Base-by-base conservation (phyloP, 148 eudicot genomes). In the Pharnaceum exiguum region DNA sequence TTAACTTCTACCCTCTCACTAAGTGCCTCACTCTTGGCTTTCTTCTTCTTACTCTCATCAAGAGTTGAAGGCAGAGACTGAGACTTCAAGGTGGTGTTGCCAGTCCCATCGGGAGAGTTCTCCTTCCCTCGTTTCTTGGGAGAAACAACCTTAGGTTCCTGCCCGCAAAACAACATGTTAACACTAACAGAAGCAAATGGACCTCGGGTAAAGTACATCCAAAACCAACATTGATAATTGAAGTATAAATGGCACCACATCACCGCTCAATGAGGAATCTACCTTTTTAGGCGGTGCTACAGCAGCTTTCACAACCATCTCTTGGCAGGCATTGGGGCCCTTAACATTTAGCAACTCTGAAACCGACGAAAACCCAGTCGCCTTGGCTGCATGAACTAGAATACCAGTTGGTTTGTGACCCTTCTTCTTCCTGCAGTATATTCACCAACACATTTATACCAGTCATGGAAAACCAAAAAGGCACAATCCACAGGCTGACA, bases 321-420 rank as follows among this genome's bases (percentile, higher is more conserved):
- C 62, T 16, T 23, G 54, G n/a, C 68, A 59, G 23, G 42, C 56
- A 70, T 64, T 67, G 55, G 70, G 71, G 46, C 90, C 85, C 33
- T 65, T 76, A 42, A 69, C 75, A 64, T 67, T 59, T 47, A 91
- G 73, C 83, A 91, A 38, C 53, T 88, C 81, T 11, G 90, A 85
- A 72, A 91, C 98, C 23, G 96, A 88, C 29, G 86, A 70, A 81
- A 67, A 91, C n/a, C 98, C 98, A 52, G 76, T 75, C 63, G 90
- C 90, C 77, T 84, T 91, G 39, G 96, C 96, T 36, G 76, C 54
- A 40, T 75, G 85, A 28, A 54, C 66, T 16, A 91, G 81, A 4
- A 77, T 71, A 24, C 96, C 98, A 55, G 98, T 91, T 49, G 98
- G 98, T 55, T 76, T 75, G 28, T 66, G 77, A 55, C 98, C 96